phyloP scores from a whole-genome alignment of 192 early-diverging fungal species.

The Geranomyces michiganensis region DNA sequence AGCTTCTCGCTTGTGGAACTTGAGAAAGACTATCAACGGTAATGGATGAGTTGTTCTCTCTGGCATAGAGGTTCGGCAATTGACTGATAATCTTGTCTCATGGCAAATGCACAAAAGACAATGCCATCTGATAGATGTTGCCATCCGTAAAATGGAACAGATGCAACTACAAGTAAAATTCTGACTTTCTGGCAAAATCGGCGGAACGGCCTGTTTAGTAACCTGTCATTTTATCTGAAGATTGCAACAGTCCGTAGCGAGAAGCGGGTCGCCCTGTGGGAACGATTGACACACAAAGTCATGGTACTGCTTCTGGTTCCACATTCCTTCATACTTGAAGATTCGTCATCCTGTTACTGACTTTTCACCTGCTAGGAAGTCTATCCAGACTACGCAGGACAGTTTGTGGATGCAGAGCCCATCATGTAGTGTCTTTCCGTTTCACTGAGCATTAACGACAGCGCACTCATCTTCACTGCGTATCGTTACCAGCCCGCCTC shows the following conservation, averaged over 20 bases:
- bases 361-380: not conserved
- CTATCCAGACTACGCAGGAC: slow-evolving; percentile 22
- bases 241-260: slow-evolving; percentile 37
- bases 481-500: too few species aligned
- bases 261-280: slow-evolving; percentile 51
- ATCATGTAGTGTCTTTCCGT: not conserved
- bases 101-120: slow-evolving; percentile 34
- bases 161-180: slow-evolving; percentile 45
- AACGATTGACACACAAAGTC: slow-evolving; percentile 43
- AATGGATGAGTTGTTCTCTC: not conserved
- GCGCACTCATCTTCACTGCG: too few species aligned
- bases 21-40: slow-evolving; percentile 56
- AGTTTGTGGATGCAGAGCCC: slow-evolving; percentile 9
- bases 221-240: not conserved
- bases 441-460: too few species aligned
- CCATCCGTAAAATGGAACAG: slow-evolving; percentile 58
- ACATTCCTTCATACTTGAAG: slow-evolving; percentile 3
- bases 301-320: slow-evolving; percentile 32
- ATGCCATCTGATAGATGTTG: slow-evolving; percentile 52
- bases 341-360: not conserved
- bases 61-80: not conserved
- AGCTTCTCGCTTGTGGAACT: slow-evolving; percentile 46
- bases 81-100: not conserved
- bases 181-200: not conserved
- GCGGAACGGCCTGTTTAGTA: not conserved